Percentiles rank a stretch among this genome's conserved stretches.
phyloP scores from a whole-genome alignment of 306 rosid species.

The Cucumis hystrix region DNA sequence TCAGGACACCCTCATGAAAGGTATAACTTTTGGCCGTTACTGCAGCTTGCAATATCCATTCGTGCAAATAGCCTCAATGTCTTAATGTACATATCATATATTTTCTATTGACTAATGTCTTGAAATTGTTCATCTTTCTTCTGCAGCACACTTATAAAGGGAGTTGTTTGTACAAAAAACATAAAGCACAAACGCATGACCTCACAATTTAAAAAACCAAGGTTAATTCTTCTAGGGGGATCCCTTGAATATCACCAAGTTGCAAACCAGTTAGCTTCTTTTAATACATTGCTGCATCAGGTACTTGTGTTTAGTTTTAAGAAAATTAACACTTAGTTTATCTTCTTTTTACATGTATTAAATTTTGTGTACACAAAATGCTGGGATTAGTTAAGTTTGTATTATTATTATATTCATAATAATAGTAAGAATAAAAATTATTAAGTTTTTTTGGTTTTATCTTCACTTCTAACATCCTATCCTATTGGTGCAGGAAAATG shows the following conservation, averaged over 20 bases:
- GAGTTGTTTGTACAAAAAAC: conserved; percentile 90
- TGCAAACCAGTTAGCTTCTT: conserved; percentile 79
- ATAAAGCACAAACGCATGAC: conserved; percentile 99
- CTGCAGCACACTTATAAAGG: conserved; percentile 69
- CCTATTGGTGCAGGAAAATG: conserved; percentile 59
- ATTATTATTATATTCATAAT: too few species aligned
- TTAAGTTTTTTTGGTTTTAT: not conserved
- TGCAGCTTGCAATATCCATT: not conserved
- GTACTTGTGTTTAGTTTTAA: conserved; percentile 25
- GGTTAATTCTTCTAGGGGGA: conserved; percentile 72
- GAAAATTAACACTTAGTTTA: not conserved
- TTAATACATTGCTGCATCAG: conserved; percentile 80
- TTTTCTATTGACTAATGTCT: not conserved
- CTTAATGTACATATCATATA: not conserved
- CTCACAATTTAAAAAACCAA: conserved; percentile 73
- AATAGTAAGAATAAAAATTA: too few species aligned
- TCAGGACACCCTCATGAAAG: conserved; percentile 78
- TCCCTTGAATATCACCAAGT: conserved; percentile 87
- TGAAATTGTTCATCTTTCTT: conserved; percentile 4
- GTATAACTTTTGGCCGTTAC: conserved; percentile 21
- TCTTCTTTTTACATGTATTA: not conserved
- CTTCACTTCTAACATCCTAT: not conserved
- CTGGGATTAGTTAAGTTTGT: not conserved
- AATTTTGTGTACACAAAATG: not conserved
- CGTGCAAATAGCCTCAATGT: not conserved